Evolutionary conservation across 2,329 filamentous ascomycete species (phyloP), one percentile per base, ranked within the genome.

Genomic region (Xylariaceae sp.): DNA sequence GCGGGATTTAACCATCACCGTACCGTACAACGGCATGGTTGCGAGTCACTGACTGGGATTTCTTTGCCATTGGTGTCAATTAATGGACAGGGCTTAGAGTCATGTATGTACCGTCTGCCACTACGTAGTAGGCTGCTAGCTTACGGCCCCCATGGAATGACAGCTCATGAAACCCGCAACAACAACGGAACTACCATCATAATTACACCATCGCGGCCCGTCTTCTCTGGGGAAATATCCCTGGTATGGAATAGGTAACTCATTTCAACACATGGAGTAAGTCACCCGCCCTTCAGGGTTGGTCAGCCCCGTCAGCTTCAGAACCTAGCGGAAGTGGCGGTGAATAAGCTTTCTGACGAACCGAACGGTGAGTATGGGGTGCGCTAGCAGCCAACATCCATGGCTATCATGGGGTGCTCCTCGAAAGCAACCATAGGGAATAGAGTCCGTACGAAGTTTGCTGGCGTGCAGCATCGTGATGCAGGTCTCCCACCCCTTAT

Each of bases 1-100:
- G 61, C 43, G 58, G 61, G 58, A 63, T 63, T 63, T 61, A 59
- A 43, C 54, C 50, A 37, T 48, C 52, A 52, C 52, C 51, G n/a
- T n/a, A 48, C 58, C 49, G 57, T 51, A 54, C 46, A 61, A 47
- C 49, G 50, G 61, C 61, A 61, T 55, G 61, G 58, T 61, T 57
- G 47, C 59, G 57, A 55, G 61, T 56, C 52, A n/a, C n/a, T n/a
- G n/a, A n/a, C n/a, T n/a, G n/a, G n/a, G n/a, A n/a, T n/a, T n/a
- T n/a, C n/a, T n/a, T n/a, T n/a, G n/a, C n/a, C n/a, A n/a, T n/a
- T n/a, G n/a, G n/a, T n/a, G n/a, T n/a, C n/a, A n/a, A n/a, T n/a
- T 59, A 37, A 16, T 37, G 32, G 32, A 16, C 32, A 37, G 14
- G 32, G 32, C 32, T 14, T 3, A 7, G 14, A 12, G 32, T 37